A percentile compares a stretch with the other conserved stretches of the same genome.
Evolutionary conservation across 257 asterid species (phyloP).

Genomic region (Knoxia roxburghii): DNA sequence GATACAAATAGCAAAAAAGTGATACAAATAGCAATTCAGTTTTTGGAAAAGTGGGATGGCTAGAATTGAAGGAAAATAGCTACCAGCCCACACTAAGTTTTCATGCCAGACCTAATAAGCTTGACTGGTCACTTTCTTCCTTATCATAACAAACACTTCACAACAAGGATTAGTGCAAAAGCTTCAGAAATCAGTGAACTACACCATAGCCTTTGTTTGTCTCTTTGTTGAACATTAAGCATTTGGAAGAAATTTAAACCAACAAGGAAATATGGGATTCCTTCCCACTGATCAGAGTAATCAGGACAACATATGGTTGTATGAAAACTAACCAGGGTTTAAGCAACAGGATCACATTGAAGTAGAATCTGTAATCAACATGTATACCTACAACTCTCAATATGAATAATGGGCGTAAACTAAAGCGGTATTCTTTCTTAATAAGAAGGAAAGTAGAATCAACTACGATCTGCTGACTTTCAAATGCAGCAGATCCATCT

Average conservation of each 20-base stretch:
- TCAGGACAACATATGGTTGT: background rate
- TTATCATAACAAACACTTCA: slow-evolving; percentile 12
- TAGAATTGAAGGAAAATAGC: background rate
- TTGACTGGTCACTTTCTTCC: slow-evolving; percentile 42
- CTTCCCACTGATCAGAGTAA: background rate
- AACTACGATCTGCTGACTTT: background rate
- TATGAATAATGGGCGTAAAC: background rate
- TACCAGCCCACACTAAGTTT: slow-evolving; percentile 34
- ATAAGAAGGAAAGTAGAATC: too few relatives aligned
- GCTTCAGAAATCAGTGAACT: background rate
- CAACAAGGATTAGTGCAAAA: slow-evolving; percentile 11
- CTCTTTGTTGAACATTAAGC: too few relatives aligned
- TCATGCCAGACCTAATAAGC: slow-evolving; percentile 37
- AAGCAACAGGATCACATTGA: background rate
- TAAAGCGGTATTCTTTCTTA: too few relatives aligned
- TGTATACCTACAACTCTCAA: background rate
- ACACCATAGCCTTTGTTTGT: background rate
- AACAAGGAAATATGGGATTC: too few relatives aligned
- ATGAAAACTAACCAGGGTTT: background rate
- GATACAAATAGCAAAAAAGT: too few relatives aligned
- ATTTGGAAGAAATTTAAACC: background rate
- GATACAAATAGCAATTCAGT: too few relatives aligned
- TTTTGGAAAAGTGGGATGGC: slow-evolving; percentile 3
- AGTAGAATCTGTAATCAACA: background rate
- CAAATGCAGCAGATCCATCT: slow-evolving; percentile 2